Conservation (phyloP, 2,329 filamentous ascomycete species). For the Neonectria coccinea region DNA sequence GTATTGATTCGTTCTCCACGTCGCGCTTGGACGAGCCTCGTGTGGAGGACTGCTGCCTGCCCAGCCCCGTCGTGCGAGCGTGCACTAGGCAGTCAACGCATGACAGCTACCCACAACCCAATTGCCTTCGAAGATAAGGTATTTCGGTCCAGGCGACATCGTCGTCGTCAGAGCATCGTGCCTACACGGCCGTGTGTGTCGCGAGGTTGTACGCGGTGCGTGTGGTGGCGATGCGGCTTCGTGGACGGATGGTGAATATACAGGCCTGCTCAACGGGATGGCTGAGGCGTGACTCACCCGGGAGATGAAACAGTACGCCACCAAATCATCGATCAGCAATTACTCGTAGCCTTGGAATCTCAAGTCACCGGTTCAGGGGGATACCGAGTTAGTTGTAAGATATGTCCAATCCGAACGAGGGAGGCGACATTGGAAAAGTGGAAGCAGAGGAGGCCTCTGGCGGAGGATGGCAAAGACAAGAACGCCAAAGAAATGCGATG, state of each 20-base stretch:
- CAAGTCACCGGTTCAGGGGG: constrained; percentile 8
- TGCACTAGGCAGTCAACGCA: constrained; percentile 18
- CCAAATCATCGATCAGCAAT: constrained; percentile 9
- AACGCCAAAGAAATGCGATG: constrained; percentile 7
- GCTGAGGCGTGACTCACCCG: constrained; percentile 23
- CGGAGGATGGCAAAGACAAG: constrained; percentile 6
- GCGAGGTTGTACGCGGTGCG: neutral
- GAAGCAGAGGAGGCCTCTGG: constrained; percentile 22
- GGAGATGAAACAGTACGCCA: constrained; percentile 16
- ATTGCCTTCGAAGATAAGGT: neutral
- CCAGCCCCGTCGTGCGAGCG: constrained; percentile 19
- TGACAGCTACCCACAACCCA: constrained; percentile 3
- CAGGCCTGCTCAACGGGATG: constrained; percentile 5
- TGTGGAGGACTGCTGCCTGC: constrained; percentile 38
- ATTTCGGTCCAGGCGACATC: neutral
- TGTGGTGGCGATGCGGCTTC: constrained; percentile 23
- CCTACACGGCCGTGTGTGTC: constrained; percentile 4
- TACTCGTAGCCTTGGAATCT: constrained; percentile 1
- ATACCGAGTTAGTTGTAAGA: neutral
- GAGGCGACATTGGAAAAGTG: constrained; percentile 12
- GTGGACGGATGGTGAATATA: constrained; percentile 13
- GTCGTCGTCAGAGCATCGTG: constrained; percentile 16
- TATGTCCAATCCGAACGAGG: constrained; percentile 8
- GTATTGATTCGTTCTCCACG: constrained; percentile 15
- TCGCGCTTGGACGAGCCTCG: constrained; percentile 19